Evolutionary conservation across 2,329 filamentous ascomycete genomes (phyloP).

Genomic region (Beauveria medogensis): DNA sequence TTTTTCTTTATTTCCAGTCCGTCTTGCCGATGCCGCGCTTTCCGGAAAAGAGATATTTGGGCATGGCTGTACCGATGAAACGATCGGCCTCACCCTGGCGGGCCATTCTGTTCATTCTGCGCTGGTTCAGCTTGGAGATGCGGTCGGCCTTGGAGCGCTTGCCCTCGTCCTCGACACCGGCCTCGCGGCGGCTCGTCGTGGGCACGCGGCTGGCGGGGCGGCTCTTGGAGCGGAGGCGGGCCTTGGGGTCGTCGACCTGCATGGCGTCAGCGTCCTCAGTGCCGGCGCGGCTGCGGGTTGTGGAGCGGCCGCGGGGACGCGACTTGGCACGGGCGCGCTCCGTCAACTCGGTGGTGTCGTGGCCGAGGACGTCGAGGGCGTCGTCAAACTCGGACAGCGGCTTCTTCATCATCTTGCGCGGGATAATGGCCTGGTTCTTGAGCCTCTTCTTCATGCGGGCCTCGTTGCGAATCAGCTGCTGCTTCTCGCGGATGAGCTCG

Average conservation of each 20-base stretch:
- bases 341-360: conserved; percentile 69
- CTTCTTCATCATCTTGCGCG: conserved; percentile 72
- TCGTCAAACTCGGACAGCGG: conserved; percentile 80
- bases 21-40: conserved; percentile 95
- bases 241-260: conserved; percentile 53
- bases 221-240: conserved; percentile 66
- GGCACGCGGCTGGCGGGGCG: conserved; percentile 43
- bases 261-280: conserved; percentile 64
- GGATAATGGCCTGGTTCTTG: conserved; percentile 94
- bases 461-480: conserved; percentile 84
- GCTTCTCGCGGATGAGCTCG: conserved; percentile 91
- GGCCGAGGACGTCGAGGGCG: conserved; percentile 75
- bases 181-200: conserved; percentile 58
- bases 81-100: conserved; percentile 95
- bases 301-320: conserved; percentile 62
- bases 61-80: conserved; percentile 70
- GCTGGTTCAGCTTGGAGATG: conserved; percentile 82
- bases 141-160: conserved; percentile 74
- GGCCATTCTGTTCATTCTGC: conserved; percentile 98
- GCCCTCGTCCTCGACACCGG: conserved; percentile 63
- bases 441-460: conserved; percentile 91
- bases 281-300: conserved; percentile 52
- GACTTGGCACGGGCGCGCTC: conserved; percentile 61
- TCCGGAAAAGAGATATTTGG: conserved; percentile 85
- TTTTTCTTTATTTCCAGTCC: conserved; percentile 48